These are phyloP conservation scores for Stephania cephalantha DNA, from an alignment of 164 flowering plant species.

Conservation along the genomic window DNA sequence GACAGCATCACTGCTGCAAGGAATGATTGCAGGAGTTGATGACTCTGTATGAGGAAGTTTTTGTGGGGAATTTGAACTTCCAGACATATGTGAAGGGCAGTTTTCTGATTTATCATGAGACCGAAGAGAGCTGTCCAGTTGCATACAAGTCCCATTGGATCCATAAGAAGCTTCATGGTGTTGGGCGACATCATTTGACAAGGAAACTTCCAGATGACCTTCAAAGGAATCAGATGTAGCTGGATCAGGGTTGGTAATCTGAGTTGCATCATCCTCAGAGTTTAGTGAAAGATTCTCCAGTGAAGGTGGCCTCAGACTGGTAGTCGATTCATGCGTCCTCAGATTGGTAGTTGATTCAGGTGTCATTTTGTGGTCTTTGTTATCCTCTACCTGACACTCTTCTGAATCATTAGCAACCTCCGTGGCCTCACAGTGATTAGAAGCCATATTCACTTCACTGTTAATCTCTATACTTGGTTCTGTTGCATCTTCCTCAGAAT, in stretches of 20 bases:
- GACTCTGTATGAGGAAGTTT: constrained; percentile 11
- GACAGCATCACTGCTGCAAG: constrained; percentile 4
- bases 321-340: constrained; percentile 18
- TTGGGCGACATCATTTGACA: constrained; percentile 17
- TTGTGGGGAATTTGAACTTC: constrained; percentile 15
- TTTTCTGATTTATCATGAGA: constrained; percentile 8
- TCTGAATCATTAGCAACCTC: constrained; percentile 12
- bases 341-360: constrained; percentile 20
- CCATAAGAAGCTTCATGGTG: neutral
- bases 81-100: constrained; percentile 12
- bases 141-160: constrained; percentile 9
- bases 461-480: constrained; percentile 10
- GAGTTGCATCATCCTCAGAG: constrained; percentile 21
- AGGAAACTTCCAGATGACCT: constrained; percentile 13
- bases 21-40: constrained; percentile 7
- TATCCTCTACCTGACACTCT: constrained; percentile 13
- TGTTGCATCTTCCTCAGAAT: constrained; percentile 15
- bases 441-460: constrained; percentile 17
- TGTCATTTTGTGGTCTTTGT: constrained; percentile 16
- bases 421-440: constrained; percentile 11
- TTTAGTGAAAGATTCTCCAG: constrained; percentile 35
- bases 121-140: constrained; percentile 16
- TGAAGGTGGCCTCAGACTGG: constrained; percentile 26
- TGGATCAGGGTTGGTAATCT: constrained; percentile 11
- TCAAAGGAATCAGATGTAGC: constrained; percentile 17